These are phyloP conservation scores for Umbilicaria muhlenbergii DNA, from an alignment of 495 filamentous ascomycete genomes.

Conservation along the genomic window DNA sequence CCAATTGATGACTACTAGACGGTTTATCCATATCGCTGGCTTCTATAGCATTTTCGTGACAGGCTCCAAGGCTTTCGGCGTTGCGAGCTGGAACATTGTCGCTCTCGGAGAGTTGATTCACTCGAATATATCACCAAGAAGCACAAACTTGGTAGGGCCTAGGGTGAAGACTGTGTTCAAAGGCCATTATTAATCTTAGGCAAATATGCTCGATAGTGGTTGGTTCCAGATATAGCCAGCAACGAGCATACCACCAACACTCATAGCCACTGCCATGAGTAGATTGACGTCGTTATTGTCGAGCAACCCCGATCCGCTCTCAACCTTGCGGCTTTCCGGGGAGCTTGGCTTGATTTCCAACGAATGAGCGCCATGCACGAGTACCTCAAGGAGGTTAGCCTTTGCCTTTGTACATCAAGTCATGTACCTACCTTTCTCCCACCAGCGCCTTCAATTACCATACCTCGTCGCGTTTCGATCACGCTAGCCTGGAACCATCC, in stretches of 20 bases:
- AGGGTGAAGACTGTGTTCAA: neutral
- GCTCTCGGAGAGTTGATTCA: too few species aligned
- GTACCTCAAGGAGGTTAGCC: slow-evolving; percentile 4
- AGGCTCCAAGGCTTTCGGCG: too few species aligned
- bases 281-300: slow-evolving; percentile 94
- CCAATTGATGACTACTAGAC: too few species aligned
- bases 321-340: slow-evolving; percentile 54
- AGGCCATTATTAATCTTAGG: neutral
- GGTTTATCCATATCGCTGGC: too few species aligned
- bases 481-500: slow-evolving; percentile 78
- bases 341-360: slow-evolving; percentile 19
- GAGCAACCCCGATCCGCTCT: slow-evolving; percentile 58
- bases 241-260: slow-evolving; percentile 57
- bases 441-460: slow-evolving; percentile 78
- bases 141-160: neutral
- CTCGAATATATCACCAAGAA: neutral
- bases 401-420: slow-evolving; percentile 10
- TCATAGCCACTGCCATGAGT: slow-evolving; percentile 73
- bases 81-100: too few species aligned
- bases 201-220: slow-evolving; percentile 9
- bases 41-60: too few species aligned
- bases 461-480: slow-evolving; percentile 64
- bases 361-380: slow-evolving; percentile 3
- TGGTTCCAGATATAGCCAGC: slow-evolving; percentile 27
- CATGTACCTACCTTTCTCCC: slow-evolving; percentile 51